These are phyloP conservation scores for Pittosporum tobira DNA, from an alignment of 129 eudicot genomes.

Conservation along the genomic window DNA sequence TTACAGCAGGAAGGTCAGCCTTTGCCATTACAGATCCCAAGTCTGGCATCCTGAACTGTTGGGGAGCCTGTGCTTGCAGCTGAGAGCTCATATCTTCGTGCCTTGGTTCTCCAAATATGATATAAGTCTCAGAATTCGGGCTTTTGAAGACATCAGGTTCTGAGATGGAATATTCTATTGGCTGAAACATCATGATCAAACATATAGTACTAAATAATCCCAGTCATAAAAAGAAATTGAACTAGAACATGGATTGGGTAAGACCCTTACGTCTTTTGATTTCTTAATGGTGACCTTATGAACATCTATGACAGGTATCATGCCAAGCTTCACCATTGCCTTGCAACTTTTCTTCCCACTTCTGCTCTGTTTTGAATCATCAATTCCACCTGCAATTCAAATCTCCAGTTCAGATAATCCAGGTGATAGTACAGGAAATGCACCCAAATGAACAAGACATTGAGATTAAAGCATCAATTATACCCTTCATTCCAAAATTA, in stretches of 20 bases:
- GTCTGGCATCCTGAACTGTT: conserved; percentile 55
- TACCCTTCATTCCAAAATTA: too few relatives aligned
- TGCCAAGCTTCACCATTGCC: conserved; percentile 57
- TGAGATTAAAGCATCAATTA: neutral
- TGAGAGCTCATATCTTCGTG: conserved; percentile 61
- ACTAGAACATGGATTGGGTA: neutral
- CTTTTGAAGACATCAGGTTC: conserved; percentile 65
- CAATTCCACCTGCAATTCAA: conserved; percentile 25
- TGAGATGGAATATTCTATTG: conserved; percentile 47
- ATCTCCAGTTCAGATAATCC: neutral
- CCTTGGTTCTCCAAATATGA: conserved; percentile 59
- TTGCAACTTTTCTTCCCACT: conserved; percentile 61
- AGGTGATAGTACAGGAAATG: neutral
- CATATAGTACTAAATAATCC: neutral
- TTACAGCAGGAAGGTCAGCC: conserved; percentile 26
- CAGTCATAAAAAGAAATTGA: neutral
- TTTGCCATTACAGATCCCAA: conserved; percentile 38
- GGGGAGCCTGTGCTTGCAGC: conserved; percentile 59
- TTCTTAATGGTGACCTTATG: conserved; percentile 56
- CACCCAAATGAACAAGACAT: neutral
- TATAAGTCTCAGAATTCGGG: conserved; percentile 54
- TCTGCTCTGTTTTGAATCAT: conserved; percentile 46
- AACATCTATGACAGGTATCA: conserved; percentile 51
- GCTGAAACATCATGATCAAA: conserved; percentile 15
- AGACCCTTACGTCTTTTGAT: conserved; percentile 32